These are phyloP conservation scores for Trypanosoma vivax DNA, from an alignment of 208 protist genomes.

Conservation along the genomic window DNA sequence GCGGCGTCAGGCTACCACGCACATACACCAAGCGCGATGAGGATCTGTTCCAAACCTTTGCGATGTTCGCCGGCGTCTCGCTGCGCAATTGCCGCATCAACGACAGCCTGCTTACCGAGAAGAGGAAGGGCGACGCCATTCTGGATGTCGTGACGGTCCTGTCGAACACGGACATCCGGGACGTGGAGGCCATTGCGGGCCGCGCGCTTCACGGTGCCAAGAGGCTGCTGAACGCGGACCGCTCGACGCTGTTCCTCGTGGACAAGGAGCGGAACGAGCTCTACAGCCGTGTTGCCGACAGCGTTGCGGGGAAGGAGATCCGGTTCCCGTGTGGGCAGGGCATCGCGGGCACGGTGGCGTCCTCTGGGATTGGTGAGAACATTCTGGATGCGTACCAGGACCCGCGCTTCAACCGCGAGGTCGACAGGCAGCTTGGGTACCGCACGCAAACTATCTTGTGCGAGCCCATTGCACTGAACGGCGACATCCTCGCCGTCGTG, in stretches of 20 bases:
- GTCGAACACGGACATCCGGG: conserved; percentile 68
- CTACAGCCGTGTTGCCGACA: conserved; percentile 70
- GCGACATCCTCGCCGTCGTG: conserved; percentile 62
- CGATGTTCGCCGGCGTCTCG: conserved; percentile 62
- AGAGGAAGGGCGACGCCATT: conserved; percentile 63
- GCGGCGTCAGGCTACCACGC: conserved; percentile 35
- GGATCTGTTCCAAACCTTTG: conserved; percentile 64
- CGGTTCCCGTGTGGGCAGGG: conserved; percentile 65
- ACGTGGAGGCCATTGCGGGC: conserved; percentile 59
- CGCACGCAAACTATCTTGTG: conserved; percentile 72
- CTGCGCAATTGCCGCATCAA: conserved; percentile 70
- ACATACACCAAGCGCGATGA: conserved; percentile 55
- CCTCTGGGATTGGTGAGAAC: conserved; percentile 56
- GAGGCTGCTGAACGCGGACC: conserved; percentile 58
- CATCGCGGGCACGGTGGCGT: conserved; percentile 70
- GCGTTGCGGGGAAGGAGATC: conserved; percentile 54
- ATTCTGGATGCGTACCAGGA: conserved; percentile 73
- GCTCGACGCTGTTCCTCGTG: conserved; percentile 67
- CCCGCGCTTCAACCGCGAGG: conserved; percentile 60
- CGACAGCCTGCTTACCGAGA: conserved; percentile 51
- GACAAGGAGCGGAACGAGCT: conserved; percentile 83
- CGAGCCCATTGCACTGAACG: conserved; percentile 74
- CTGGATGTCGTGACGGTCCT: conserved; percentile 64
- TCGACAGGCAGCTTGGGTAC: conserved; percentile 76
- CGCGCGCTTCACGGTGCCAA: conserved; percentile 69